Percentiles rank a stretch among this genome's conserved stretches.
Evolutionary conservation across 306 rosid genomes (phyloP).

Genomic region (Dicorynia guianensis): DNA sequence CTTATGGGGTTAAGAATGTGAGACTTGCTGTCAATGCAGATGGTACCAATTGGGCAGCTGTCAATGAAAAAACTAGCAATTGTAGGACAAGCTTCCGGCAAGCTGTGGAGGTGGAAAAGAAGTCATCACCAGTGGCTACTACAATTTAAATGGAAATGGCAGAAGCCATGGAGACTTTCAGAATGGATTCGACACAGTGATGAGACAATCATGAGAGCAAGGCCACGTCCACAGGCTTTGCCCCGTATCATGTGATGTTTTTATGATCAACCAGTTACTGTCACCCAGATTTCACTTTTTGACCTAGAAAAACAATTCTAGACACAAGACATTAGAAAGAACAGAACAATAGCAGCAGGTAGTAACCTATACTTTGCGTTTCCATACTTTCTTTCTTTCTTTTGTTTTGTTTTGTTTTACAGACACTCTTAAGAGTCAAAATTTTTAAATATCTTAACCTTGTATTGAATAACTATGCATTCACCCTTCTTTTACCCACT

Average conservation of each 20-base stretch:
- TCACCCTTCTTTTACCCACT: not conserved
- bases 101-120: constrained; percentile 99
- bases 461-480: not conserved
- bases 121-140: constrained; percentile 98
- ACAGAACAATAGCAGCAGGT: constrained; percentile 43
- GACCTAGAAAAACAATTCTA: constrained; percentile 43
- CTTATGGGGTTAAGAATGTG: constrained; percentile 40
- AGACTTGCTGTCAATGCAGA: constrained; percentile 59
- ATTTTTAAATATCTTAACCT: constrained; percentile 23
- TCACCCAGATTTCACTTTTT: constrained; percentile 48
- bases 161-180: constrained; percentile 99
- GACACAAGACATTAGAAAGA: constrained; percentile 41
- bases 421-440: not conserved
- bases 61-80: constrained; percentile 81
- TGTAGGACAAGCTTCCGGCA: constrained; percentile 83
- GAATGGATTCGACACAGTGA: constrained; percentile 94
- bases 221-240: constrained; percentile 79
- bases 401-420: not conserved
- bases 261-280: constrained; percentile 49
- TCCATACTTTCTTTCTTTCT: not conserved
- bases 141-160: constrained; percentile 99
- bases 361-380: constrained; percentile 14
- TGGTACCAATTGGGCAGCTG: constrained; percentile 88
- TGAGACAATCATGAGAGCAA: constrained; percentile 83
- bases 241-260: constrained; percentile 52